Evolutionary conservation across 495 filamentous ascomycete species (phyloP), one percentile per base, ranked within the genome.

Genomic region (Xylaria longipes): DNA sequence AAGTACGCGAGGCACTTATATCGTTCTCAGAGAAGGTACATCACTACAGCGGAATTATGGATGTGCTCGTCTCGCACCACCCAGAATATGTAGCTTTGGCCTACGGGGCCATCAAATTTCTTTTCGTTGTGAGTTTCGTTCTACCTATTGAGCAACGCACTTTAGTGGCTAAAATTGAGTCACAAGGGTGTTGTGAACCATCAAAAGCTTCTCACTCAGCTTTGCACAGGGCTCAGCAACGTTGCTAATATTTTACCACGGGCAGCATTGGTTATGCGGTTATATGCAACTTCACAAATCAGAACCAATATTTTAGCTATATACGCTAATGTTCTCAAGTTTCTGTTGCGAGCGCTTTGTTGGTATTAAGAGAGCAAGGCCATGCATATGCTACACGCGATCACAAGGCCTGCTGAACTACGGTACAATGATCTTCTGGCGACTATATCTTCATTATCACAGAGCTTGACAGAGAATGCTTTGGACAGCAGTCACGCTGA

Each of bases 51-150:
- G 29, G 43, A 4, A 67, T 78, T 14, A 29, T 78, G 22, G 72
- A 79, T 70, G 73, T 77, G 0, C 39, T 78, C 1, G 73, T 71
- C 20, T 71, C 74, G 48, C 73, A 77, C 14, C 69, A 80, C 68
- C 81, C 80, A 14, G 77, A 82, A 65, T 82, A 82, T 45, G 78
- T 76, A 11, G 77, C 81, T 3, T 65, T 81, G 17, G 81, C 66
- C 6, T 82, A 76, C 77, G 81, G 56, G 12, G 56, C 27, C 9
- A 58, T 58, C 1, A 58, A n/a, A 11, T 17, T 58, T 6, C 31
- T 58, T 20, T 37, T 58, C 8, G 56, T 33, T 29, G 56, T 58
- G 17, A 56, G 52, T 12, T 31, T 17, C 52, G 3, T 3, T 12
- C 27, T 3, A 3, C 27, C 27, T 1, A 12, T 58, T 3, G 14